Base-by-base conservation (phyloP, 306 rosid species). In the Gastrolobium villosum region DNA sequence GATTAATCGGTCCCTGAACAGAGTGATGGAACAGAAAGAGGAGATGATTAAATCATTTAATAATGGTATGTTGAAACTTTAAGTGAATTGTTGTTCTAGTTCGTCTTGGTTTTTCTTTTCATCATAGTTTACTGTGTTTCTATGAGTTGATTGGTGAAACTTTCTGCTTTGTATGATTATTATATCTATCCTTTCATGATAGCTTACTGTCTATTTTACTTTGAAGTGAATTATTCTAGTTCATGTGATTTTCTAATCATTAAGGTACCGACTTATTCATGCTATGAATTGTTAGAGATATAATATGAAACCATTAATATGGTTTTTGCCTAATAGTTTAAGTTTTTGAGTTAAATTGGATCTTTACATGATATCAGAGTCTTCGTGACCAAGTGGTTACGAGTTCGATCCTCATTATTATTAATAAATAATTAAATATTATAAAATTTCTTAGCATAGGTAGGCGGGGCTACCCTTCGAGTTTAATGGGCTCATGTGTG, bases 1-100 rank as follows among this genome's bases (percentile, higher is more conserved):
- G 79, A 76, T 91, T 7, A 75, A 36, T 46, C 79, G 52, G 32
- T 79, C 85, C 26, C 71, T 89, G 54, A 86, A 77, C 66, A 80
- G 69, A 54, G 20, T 82, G 65, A 79, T 89, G 80, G 74, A 8
- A 41, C 74, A 82, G 77, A 89, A 80, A 59, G 97, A 90, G 55
- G 80, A 72, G 10, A 70, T 84, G 56, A 56, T 84, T 39, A 78
- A 84, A 73, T 20, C 15, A 15, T 87, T 48, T 72, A 86, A 88
- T 62, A 86, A 88, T 13, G 86, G 97, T 94, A 79, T 52, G 82
- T 32, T 57, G 48, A 30, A 67, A 66, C 73, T 69, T 59, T 7
- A 14, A 52, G 5, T 64, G 54, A 54, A 55, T 39, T 10, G n/a
- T n/a, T n/a, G 10, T 36, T 82, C 40, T 63, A 55, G 14, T 77